Base-by-base conservation (phyloP, 23 red algal genomes). In the Chondrus crispus region DNA sequence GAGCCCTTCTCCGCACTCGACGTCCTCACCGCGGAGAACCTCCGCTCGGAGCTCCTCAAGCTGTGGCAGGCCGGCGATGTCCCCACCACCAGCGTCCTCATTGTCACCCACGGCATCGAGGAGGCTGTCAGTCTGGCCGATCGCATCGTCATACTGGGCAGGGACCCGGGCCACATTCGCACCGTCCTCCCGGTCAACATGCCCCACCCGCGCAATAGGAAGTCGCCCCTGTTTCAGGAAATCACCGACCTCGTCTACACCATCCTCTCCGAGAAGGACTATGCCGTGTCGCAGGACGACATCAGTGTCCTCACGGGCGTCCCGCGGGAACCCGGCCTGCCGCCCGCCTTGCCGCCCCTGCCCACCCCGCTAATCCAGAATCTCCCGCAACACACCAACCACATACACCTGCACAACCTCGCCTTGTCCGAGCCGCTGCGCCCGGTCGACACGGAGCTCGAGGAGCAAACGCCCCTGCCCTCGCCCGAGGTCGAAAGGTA, bases 101-200 rank as follows among this genome's bases (percentile, higher is more conserved):
- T 99, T 74, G 94, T 99, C 40, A 99, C 97, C 9, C 97, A 99
- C 74, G 93, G 93, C 36, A 99, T 99, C 63, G 97, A 99, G 70
- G 97, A 99, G 91, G 97, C 97, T 13, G 94, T 99, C 12, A 78
- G 62, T 82, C 62, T 99, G 29, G 97, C 94, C 5, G 97, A 99
- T 88, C 82, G 97, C 36, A 85, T 99, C 47, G 88, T 99, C 20
- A 91, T 99, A 29, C 62, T 99, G 26, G 94, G 92, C 33, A 72
- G 80, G 46, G 97, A 88, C 42, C 97, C 97, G 4, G 97, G 97
- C 4, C 93, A 89, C 41, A 87, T 99, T 30, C 97, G 95, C 32
- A 91, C 74, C 49, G 74, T 85, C 43, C 32, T 99, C 42, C 88
- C 87, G 11, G 85, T 99, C 36, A 74, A 64, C 37, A 63, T 99